Conservation (phyloP, 345 rosid genomes). For the Iberis pinnata region DNA sequence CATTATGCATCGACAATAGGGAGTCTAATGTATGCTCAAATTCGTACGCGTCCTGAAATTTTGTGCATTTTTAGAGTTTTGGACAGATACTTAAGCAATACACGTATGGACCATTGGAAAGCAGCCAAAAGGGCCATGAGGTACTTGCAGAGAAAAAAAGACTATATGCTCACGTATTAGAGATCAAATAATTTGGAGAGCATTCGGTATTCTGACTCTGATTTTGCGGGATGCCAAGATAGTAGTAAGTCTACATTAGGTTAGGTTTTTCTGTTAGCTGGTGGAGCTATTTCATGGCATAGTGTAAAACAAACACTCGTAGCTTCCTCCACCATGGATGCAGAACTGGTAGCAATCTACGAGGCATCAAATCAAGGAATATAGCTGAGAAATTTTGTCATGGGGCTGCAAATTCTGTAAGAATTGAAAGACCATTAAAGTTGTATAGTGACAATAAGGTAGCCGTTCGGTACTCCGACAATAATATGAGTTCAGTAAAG, state of each 20-base stretch:
- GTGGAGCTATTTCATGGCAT: background rate
- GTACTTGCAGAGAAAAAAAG: too few species aligned
- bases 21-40: background rate
- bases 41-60: background rate
- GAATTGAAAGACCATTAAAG: background rate
- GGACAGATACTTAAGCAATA: background rate
- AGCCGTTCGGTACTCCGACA: too few species aligned
- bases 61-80: background rate
- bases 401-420: background rate
- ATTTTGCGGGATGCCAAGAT: background rate
- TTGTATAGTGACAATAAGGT: background rate
- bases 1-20: background rate
- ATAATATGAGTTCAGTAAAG: too few species aligned
- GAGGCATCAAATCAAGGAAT: background rate
- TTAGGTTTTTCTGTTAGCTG: background rate
- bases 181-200: too few species aligned
- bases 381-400: background rate
- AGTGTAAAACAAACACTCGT: background rate
- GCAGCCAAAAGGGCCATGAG: background rate
- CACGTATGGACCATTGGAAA: background rate
- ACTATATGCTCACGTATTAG: too few species aligned
- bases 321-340: background rate
- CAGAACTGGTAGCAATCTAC: background rate
- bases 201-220: too few species aligned
- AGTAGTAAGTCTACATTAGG: background rate